Evolutionary conservation across 1,139 yeast genomes (phyloP), one percentile per base, ranked within the genome.

Genomic region (Eremothecium coryli): DNA sequence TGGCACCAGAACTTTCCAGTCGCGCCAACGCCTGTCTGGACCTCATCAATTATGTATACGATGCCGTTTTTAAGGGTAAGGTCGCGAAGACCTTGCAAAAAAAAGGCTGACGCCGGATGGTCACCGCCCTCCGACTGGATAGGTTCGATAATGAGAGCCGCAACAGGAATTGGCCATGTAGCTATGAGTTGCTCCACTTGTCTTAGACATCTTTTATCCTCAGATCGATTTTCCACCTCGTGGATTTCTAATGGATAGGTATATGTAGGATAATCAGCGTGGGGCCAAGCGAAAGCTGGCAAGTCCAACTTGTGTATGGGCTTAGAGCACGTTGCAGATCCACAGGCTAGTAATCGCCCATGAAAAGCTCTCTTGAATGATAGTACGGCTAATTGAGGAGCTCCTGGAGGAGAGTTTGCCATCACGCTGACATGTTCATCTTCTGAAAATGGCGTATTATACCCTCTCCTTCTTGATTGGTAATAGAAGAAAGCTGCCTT

Each of bases 71-170:
- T 72, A 44, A 65, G 54, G 23, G 84, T 75, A 38, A 77, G 54
- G 40, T 74, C 80, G 62, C 85, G 69, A 44, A 77, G 59, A 5
- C 75, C 71, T 57, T 77, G 82, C 67, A 76, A 74, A 56, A 73
- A 77, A 37, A 58, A 66, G 12, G 69, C 54, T 6, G 80, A 66
- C 2, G 62, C 82, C 53, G 73, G 82, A 62, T 75, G 75, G 55
- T 77, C 85, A 56, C 85, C 85, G 54, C 85, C 85, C 61, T 77
- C 85, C 7, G 82, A 70, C 59, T 77, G 85, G 43, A 77, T 76
- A 30, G 85, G 85, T 57, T 77, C 88, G 38, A 78, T 71, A 39
- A 79, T 73, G 35, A 75, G 60, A 21, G 85, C 88, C 29, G 86
- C 86, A 41, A 78, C 66, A 39, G 76, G 72, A 23, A 63, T 61